phyloP scores from a whole-genome alignment of 805 yeast genomes.

The Saccharomycopsis selenospora region DNA sequence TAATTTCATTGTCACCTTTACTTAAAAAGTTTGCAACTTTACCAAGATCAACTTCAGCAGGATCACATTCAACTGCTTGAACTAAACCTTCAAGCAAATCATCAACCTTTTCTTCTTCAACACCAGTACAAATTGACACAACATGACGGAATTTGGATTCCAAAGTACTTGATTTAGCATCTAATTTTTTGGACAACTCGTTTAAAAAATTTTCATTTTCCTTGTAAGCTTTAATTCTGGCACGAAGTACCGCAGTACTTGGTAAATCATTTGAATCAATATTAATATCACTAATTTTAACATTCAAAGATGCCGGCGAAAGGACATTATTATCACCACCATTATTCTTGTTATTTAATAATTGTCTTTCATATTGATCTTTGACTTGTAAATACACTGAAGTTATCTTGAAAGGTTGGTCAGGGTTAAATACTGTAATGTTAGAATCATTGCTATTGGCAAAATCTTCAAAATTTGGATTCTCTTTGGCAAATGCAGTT shows the following conservation, averaged over 20 bases:
- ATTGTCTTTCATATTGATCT: constrained; percentile 22
- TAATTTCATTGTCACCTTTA: constrained; percentile 36
- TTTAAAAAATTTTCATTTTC: constrained; percentile 56
- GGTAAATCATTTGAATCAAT: constrained; percentile 24
- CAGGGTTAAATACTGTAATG: constrained; percentile 59
- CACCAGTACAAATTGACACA: constrained; percentile 84
- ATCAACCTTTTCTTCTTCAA: constrained; percentile 74
- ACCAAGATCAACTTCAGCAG: constrained; percentile 56
- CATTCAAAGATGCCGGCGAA: background rate
- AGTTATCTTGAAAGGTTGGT: constrained; percentile 78
- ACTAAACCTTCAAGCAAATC: constrained; percentile 74
- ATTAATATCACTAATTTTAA: background rate
- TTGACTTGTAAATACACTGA: constrained; percentile 52
- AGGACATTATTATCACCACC: background rate
- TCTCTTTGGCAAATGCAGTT: constrained; percentile 39
- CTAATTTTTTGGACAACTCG: constrained; percentile 44
- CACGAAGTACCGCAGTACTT: constrained; percentile 46
- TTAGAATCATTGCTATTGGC: constrained; percentile 34
- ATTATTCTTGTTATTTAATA: background rate
- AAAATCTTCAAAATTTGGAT: constrained; percentile 28
- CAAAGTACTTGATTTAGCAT: constrained; percentile 45
- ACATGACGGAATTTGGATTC: constrained; percentile 81
- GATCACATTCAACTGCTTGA: constrained; percentile 85
- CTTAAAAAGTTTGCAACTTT: constrained; percentile 48
- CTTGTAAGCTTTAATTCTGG: constrained; percentile 74